These are phyloP conservation scores for Fusarium virguliforme DNA, from an alignment of 2,329 filamentous ascomycete species.

Conservation along the genomic window DNA sequence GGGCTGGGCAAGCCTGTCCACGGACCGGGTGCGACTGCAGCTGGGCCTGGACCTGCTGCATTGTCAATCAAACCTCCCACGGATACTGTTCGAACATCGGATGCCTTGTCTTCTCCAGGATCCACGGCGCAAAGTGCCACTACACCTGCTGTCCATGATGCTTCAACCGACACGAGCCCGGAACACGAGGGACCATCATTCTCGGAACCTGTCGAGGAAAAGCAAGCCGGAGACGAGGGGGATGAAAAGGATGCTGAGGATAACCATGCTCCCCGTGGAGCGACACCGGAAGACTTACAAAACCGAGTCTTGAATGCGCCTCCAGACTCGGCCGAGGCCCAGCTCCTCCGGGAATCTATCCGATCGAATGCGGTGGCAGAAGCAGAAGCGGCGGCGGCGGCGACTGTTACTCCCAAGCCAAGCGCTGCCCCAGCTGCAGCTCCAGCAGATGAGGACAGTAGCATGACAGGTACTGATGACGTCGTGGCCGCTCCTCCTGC, in stretches of 20 bases:
- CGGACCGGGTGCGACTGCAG: conserved; percentile 8
- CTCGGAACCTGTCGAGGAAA: conserved; percentile 65
- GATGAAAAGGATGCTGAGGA: conserved; percentile 46
- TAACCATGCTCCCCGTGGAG: conserved; percentile 21
- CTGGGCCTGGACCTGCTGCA: conserved; percentile 16
- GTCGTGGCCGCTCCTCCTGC: not conserved
- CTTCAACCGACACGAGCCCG: conserved; percentile 82
- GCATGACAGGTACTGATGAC: conserved; percentile 19
- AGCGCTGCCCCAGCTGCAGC: conserved; percentile 9
- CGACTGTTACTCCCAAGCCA: conserved; percentile 20
- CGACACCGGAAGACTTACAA: conserved; percentile 42
- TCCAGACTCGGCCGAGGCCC: conserved; percentile 60
- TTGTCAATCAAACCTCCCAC: conserved; percentile 56
- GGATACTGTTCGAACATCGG: conserved; percentile 59
- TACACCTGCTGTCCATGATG: conserved; percentile 78
- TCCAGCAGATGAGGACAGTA: conserved; percentile 24
- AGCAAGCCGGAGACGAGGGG: conserved; percentile 60
- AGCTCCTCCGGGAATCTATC: conserved; percentile 63
- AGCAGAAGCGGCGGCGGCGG: conserved; percentile 12
- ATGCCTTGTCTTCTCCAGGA: conserved; percentile 68
- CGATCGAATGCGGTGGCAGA: conserved; percentile 49
- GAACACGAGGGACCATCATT: conserved; percentile 77
- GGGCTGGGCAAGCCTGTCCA: conserved; percentile 25
- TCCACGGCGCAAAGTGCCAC: conserved; percentile 83
- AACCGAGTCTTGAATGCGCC: conserved; percentile 43